These are phyloP conservation scores for Pulveroboletus sp. DNA, from an alignment of 768 basidiomycete genomes.

Conservation along the genomic window DNA sequence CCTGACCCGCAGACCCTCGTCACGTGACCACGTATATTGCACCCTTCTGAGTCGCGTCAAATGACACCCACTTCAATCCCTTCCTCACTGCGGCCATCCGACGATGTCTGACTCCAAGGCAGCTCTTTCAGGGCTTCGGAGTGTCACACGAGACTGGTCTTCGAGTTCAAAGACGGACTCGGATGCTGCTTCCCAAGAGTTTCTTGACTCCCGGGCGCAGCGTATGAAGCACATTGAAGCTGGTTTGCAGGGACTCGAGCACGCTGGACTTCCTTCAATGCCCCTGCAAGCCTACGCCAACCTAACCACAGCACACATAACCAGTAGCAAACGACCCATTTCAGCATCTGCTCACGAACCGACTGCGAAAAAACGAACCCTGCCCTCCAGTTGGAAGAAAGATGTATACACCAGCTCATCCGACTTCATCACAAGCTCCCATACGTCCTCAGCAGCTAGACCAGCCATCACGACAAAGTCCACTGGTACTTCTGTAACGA, in stretches of 20 bases:
- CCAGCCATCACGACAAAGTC: slow-evolving; percentile 8
- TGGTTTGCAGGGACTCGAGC: slow-evolving; percentile 44
- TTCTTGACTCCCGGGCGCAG: slow-evolving; percentile 24
- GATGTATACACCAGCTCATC: slow-evolving; percentile 35
- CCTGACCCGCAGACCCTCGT: background rate
- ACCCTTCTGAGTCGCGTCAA: too few relatives aligned
- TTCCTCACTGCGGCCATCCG: too few relatives aligned
- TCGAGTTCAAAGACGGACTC: slow-evolving; percentile 34
- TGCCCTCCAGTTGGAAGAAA: slow-evolving; percentile 48
- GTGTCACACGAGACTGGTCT: slow-evolving; percentile 62
- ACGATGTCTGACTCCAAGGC: slow-evolving; percentile 31
- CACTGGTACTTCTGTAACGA: background rate
- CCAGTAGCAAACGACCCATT: slow-evolving; percentile 34
- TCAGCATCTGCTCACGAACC: slow-evolving; percentile 17
- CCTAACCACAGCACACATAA: slow-evolving; percentile 13
- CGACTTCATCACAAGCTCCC: slow-evolving; percentile 24
- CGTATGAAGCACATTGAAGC: slow-evolving; percentile 59
- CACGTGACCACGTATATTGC: slow-evolving; percentile 24
- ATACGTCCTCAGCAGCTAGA: slow-evolving; percentile 10
- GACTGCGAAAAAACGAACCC: slow-evolving; percentile 49
- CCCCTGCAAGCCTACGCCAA: slow-evolving; percentile 11
- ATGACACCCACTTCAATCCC: too few relatives aligned
- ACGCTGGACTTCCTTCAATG: slow-evolving; percentile 13
- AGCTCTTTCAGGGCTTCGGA: slow-evolving; percentile 55
- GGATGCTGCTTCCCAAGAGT: slow-evolving; percentile 15